Conservation (phyloP, 2,329 filamentous ascomycete species). For the Phaeosphaeriaceae sp. region DNA sequence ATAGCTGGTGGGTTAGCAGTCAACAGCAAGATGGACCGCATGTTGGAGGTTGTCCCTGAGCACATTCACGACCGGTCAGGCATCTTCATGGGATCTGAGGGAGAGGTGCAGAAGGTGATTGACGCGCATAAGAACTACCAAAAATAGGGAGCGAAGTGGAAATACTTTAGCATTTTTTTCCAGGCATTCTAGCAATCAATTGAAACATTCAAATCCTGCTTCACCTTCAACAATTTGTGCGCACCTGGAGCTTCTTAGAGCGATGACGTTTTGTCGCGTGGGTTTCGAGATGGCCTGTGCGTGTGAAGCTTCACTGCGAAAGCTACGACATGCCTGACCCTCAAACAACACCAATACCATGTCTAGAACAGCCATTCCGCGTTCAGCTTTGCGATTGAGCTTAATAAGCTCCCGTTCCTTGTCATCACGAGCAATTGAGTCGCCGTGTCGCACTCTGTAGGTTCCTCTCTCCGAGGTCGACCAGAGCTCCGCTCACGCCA, state of each 20-base stretch:
- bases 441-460: constrained; percentile 36
- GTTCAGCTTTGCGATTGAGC: constrained; percentile 26
- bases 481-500: constrained; percentile 15
- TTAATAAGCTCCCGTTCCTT: constrained; percentile 16
- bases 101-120: constrained; percentile 97
- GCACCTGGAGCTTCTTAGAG: not conserved
- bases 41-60: constrained; percentile 88
- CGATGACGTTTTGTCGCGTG: not conserved
- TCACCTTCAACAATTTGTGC: not conserved
- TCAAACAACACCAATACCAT: constrained; percentile 19
- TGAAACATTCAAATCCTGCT: not conserved
- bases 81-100: constrained; percentile 93
- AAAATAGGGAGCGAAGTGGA: constrained; percentile 24
- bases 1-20: constrained; percentile 89
- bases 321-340: not conserved
- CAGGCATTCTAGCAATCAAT: not conserved
- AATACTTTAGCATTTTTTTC: not conserved
- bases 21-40: constrained; percentile 87
- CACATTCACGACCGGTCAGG: constrained; percentile 94
- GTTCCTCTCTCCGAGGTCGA: constrained; percentile 4
- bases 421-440: constrained; percentile 28
- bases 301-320: constrained; percentile 7
- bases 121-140: constrained; percentile 71
- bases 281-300: constrained; percentile 7
- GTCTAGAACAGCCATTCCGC: constrained; percentile 34